These are phyloP conservation scores for Talaromyces islandicus DNA, from an alignment of 2,329 filamentous ascomycete genomes.

Conservation along the genomic window DNA sequence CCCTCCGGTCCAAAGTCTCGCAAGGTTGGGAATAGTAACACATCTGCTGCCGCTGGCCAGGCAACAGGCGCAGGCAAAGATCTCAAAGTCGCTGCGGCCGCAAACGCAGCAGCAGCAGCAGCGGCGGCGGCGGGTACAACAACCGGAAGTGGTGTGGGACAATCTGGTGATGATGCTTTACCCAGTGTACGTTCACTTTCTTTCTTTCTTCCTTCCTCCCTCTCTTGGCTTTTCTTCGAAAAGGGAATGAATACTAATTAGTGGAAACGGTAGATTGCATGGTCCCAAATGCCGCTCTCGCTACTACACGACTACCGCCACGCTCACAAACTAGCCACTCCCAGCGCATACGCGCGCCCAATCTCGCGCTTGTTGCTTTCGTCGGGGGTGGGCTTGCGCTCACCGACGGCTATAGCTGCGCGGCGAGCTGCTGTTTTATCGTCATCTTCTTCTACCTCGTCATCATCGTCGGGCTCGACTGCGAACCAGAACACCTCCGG, in stretches of 20 bases:
- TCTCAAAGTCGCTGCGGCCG: constrained; percentile 15
- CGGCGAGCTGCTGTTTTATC: constrained; percentile 20
- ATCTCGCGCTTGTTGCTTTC: constrained; percentile 44
- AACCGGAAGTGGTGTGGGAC: too few relatives aligned
- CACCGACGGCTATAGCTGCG: constrained; percentile 39
- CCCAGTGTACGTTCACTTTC: constrained; percentile 4
- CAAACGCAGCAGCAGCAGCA: background rate
- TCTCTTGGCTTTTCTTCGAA: background rate
- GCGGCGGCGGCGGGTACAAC: background rate
- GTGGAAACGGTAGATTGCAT: constrained; percentile 29
- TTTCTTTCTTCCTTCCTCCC: background rate
- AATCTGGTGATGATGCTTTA: constrained; percentile 8
- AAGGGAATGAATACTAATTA: background rate
- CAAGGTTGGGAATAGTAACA: constrained; percentile 13
- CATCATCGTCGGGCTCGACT: background rate
- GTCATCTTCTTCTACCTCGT: background rate
- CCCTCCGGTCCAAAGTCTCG: constrained; percentile 25
- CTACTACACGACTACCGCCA: constrained; percentile 45
- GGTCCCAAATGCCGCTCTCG: constrained; percentile 37
- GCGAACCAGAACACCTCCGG: background rate
- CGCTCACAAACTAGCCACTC: constrained; percentile 40
- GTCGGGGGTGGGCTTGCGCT: constrained; percentile 38
- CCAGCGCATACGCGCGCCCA: constrained; percentile 37
- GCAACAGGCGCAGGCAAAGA: constrained; percentile 10
- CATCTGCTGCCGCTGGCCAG: background rate